Evolutionary conservation across 192 early-diverging fungal species (phyloP).

Genomic region (Umbelopsis sp.): DNA sequence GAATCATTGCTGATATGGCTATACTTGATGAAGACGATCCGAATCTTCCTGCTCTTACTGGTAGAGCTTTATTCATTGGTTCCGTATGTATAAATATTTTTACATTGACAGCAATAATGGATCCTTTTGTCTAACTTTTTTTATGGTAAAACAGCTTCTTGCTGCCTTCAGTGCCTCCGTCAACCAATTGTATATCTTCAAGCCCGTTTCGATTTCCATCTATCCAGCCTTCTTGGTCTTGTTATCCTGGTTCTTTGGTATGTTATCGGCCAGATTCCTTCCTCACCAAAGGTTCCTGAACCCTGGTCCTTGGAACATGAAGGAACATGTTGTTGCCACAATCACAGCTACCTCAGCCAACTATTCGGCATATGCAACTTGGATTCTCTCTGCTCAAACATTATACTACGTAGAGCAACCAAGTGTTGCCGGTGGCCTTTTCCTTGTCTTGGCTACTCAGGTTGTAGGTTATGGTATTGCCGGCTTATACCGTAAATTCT

Average conservation of each 20-base stretch:
- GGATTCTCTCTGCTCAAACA: constrained; percentile 68
- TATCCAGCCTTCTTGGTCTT: constrained; percentile 71
- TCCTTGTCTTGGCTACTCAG: constrained; percentile 49
- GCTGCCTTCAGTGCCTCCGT: constrained; percentile 58
- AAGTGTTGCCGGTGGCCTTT: constrained; percentile 44
- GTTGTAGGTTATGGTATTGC: constrained; percentile 59
- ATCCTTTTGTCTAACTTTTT: not conserved
- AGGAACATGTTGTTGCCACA: constrained; percentile 36
- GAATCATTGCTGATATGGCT: constrained; percentile 34
- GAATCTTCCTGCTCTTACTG: constrained; percentile 59
- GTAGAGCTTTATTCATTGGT: constrained; percentile 68
- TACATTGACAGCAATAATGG: not conserved
- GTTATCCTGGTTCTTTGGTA: constrained; percentile 73
- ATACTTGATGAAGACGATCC: constrained; percentile 56
- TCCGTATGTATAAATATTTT: constrained; percentile 40
- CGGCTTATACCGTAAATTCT: constrained; percentile 50
- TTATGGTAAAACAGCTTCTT: constrained; percentile 34
- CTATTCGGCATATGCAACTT: constrained; percentile 70
- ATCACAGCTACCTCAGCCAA: constrained; percentile 72
- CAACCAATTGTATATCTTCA: constrained; percentile 80
- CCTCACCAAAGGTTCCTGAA: constrained; percentile 54
- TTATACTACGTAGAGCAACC: constrained; percentile 68
- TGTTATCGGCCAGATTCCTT: constrained; percentile 58
- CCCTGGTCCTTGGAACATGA: constrained; percentile 36
- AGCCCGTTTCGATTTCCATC: constrained; percentile 71